Percentiles rank a stretch among this genome's conserved stretches.
phyloP scores from a whole-genome alignment of 805 yeast species.

The Hanseniaspora jakobsenii region DNA sequence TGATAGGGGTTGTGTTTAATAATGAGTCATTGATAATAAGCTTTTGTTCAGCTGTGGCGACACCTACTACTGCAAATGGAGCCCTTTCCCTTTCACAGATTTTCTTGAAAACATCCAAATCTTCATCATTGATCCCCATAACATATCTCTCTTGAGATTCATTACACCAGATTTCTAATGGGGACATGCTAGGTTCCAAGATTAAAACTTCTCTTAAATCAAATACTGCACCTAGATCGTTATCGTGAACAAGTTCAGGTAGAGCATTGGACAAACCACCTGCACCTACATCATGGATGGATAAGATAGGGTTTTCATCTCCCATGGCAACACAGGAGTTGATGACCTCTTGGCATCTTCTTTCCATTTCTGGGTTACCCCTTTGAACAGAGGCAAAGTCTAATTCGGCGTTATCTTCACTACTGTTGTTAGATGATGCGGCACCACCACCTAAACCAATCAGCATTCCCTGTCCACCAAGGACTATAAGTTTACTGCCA shows the following conservation, averaged over 20 bases:
- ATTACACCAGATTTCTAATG: conserved; percentile 99
- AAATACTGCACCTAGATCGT: conserved; percentile 85
- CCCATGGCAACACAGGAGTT: conserved; percentile 86
- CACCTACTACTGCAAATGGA: conserved; percentile 90
- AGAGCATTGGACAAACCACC: conserved; percentile 96
- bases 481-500: conserved; percentile 78
- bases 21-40: conserved; percentile 69
- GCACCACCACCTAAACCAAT: conserved; percentile 99
- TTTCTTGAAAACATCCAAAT: conserved; percentile 55
- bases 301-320: conserved; percentile 66
- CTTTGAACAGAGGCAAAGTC: conserved; percentile 99
- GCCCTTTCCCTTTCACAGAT: conserved; percentile 94
- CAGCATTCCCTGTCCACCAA: conserved; percentile 96
- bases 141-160: conserved; percentile 98
- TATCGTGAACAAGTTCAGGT: conserved; percentile 95
- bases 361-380: conserved; percentile 98
- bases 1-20: conserved; percentile 77
- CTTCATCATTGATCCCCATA: conserved; percentile 73
- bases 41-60: conserved; percentile 77
- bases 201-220: conserved; percentile 83
- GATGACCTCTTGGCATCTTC: conserved; percentile 97
- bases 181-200: conserved; percentile 95
- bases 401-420: conserved; percentile 89
- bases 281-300: conserved; percentile 98
- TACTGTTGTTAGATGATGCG: conserved; percentile 91